A percentile compares a stretch with the other conserved stretches of the same genome.
Conservation (phyloP, 371 early-diverging fungal species). For the Mortierella sp. region DNA sequence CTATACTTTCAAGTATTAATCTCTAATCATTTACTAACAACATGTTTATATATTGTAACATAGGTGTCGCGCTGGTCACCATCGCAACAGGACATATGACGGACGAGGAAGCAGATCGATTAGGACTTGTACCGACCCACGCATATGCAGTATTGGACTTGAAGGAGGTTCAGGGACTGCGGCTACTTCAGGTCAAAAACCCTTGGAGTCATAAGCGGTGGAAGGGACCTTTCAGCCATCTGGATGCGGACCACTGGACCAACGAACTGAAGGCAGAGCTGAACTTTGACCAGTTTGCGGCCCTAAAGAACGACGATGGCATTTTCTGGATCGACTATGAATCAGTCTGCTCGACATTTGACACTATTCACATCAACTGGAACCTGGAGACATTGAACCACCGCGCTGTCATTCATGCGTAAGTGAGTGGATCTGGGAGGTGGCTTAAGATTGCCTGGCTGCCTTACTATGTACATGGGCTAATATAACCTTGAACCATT, state of each 20-base stretch:
- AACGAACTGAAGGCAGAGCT: constrained; percentile 71
- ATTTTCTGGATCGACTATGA: constrained; percentile 92
- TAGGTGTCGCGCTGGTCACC: constrained; percentile 73
- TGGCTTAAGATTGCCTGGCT: neutral
- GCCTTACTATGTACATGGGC: neutral
- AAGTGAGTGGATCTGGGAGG: constrained; percentile 21
- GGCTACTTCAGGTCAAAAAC: constrained; percentile 79
- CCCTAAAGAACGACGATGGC: constrained; percentile 63
- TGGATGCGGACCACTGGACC: constrained; percentile 82
- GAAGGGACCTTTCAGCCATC: constrained; percentile 86
- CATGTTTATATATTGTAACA: constrained; percentile 38
- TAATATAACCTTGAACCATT: neutral
- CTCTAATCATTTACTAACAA: neutral
- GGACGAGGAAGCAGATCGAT: constrained; percentile 72
- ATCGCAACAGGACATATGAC: constrained; percentile 82
- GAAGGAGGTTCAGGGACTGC: constrained; percentile 59
- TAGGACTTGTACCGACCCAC: constrained; percentile 90
- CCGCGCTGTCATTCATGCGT: constrained; percentile 61
- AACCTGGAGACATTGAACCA: constrained; percentile 67
- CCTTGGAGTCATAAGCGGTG: constrained; percentile 93
- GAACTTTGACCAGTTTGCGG: constrained; percentile 78
- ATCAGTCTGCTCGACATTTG: constrained; percentile 82
- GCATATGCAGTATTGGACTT: constrained; percentile 89
- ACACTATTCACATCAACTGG: constrained; percentile 93
- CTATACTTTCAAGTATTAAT: neutral